Percentiles rank a stretch among this genome's conserved stretches.
Conservation (phyloP, 2,329 filamentous ascomycete genomes). For the Epichloe typhina region DNA sequence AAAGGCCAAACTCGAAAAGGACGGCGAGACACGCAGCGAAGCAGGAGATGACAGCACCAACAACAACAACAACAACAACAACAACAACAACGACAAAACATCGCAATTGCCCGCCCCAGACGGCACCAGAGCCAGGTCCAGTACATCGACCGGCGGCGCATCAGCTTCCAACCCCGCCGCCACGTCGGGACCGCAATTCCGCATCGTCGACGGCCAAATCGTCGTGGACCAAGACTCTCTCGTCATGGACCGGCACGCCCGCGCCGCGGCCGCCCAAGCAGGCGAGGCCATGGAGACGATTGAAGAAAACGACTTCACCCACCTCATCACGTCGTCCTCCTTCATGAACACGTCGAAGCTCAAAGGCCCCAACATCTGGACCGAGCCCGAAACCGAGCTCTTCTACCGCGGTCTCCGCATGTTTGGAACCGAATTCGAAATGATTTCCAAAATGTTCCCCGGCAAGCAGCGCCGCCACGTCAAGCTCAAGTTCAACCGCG, state of each 20-base stretch:
- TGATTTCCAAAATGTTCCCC: constrained; percentile 65
- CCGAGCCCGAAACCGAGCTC: constrained; percentile 53
- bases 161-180: constrained; percentile 10
- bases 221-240: constrained; percentile 56
- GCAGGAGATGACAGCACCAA: constrained; percentile 6
- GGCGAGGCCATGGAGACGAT: constrained; percentile 46
- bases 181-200: constrained; percentile 38
- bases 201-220: constrained; percentile 59
- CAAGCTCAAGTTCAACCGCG: constrained; percentile 72
- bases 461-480: constrained; percentile 58
- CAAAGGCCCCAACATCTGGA: constrained; percentile 55
- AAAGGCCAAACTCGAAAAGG: constrained; percentile 18
- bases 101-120: constrained; percentile 8
- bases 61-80: too few relatives aligned
- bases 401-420: constrained; percentile 65
- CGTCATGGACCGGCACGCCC: constrained; percentile 54
- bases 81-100: not conserved
- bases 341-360: constrained; percentile 50
- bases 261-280: constrained; percentile 36
- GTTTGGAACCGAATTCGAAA: constrained; percentile 75
- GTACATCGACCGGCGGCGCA: constrained; percentile 3
- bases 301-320: constrained; percentile 69
- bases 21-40: constrained; percentile 13
- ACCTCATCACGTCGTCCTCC: constrained; percentile 53
- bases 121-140: constrained; percentile 4